Evolutionary conservation across 805 yeast genomes (phyloP).

Genomic region (Suhomyces kilbournensis): DNA sequence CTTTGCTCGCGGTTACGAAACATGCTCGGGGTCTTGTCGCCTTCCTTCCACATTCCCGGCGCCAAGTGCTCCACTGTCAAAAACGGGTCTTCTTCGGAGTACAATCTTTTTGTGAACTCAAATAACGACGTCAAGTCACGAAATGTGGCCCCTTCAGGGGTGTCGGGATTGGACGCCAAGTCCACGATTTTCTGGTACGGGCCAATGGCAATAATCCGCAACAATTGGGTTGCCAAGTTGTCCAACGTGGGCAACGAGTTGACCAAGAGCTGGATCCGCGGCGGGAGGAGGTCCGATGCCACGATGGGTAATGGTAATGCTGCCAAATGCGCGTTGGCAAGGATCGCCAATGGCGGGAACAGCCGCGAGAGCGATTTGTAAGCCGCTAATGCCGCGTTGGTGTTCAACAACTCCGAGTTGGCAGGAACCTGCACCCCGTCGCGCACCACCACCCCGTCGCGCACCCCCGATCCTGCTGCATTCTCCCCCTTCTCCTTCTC

Average conservation of each 20-base stretch:
- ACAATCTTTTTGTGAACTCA: slow-evolving; percentile 71
- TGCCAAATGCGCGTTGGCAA: slow-evolving; percentile 50
- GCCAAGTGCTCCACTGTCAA: slow-evolving; percentile 66
- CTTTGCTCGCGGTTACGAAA: slow-evolving; percentile 61
- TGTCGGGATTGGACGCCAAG: slow-evolving; percentile 61
- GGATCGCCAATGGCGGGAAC: slow-evolving; percentile 31
- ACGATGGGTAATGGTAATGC: slow-evolving; percentile 58
- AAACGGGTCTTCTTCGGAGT: slow-evolving; percentile 69
- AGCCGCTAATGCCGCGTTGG: slow-evolving; percentile 40
- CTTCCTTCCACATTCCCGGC: slow-evolving; percentile 67
- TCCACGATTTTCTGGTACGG: slow-evolving; percentile 75
- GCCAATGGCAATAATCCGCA: slow-evolving; percentile 67
- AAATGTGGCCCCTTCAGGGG: slow-evolving; percentile 64
- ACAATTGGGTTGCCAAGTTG: slow-evolving; percentile 75
- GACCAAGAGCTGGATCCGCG: slow-evolving; percentile 61
- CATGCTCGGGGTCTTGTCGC: slow-evolving; percentile 55
- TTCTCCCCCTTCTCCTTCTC: slow-evolving; percentile 1
- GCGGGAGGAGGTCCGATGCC: slow-evolving; percentile 55
- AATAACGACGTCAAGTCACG: slow-evolving; percentile 70
- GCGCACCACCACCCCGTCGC: slow-evolving; percentile 13
- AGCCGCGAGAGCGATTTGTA: slow-evolving; percentile 41
- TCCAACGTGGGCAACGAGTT: slow-evolving; percentile 76
- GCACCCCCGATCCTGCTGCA: slow-evolving; percentile 6
- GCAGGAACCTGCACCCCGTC: slow-evolving; percentile 31
- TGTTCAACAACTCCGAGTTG: slow-evolving; percentile 39